Conservation (phyloP, 2,329 filamentous ascomycete species). For the Pseudogymnoascus destructans region DNA sequence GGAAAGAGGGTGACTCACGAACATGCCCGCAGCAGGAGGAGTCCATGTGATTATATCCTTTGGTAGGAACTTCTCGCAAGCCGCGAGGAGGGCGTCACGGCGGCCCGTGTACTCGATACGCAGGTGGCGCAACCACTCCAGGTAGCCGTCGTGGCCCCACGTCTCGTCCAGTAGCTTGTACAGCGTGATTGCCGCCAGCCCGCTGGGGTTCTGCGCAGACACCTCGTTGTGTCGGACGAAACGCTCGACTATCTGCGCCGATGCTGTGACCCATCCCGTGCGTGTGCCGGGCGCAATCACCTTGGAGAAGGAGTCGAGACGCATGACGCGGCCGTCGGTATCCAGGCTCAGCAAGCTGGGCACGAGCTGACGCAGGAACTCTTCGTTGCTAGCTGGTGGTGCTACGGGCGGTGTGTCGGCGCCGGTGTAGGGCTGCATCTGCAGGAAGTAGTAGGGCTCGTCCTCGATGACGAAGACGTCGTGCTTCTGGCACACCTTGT, state of each 20-base stretch:
- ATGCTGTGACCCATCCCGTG: slow-evolving; percentile 79
- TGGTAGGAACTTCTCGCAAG: slow-evolving; percentile 69
- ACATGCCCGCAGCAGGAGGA: slow-evolving; percentile 82
- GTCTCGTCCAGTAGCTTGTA: slow-evolving; percentile 85
- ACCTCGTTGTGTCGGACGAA: slow-evolving; percentile 75
- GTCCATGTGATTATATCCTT: slow-evolving; percentile 64
- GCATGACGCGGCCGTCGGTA: slow-evolving; percentile 73
- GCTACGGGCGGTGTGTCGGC: slow-evolving; percentile 32
- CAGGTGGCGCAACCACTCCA: slow-evolving; percentile 79
- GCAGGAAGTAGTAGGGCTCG: slow-evolving; percentile 65
- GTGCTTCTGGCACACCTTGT: slow-evolving; percentile 55
- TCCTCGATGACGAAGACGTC: slow-evolving; percentile 60
- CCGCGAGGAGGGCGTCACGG: slow-evolving; percentile 61
- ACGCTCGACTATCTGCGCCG: slow-evolving; percentile 69
- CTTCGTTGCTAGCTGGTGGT: slow-evolving; percentile 48
- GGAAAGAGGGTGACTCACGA: slow-evolving; percentile 46
- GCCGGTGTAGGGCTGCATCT: slow-evolving; percentile 45
- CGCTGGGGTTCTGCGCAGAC: slow-evolving; percentile 72
- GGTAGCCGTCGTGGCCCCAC: slow-evolving; percentile 85
- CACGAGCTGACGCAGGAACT: slow-evolving; percentile 60
- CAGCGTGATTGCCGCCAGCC: slow-evolving; percentile 70
- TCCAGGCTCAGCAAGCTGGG: slow-evolving; percentile 72
- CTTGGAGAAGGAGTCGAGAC: slow-evolving; percentile 89
- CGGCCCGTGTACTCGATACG: slow-evolving; percentile 69
- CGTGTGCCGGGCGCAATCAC: slow-evolving; percentile 73